Percentiles rank a stretch among this genome's conserved stretches.
Conservation (phyloP, 177 flowering plant genomes). For the Telopea speciosissima region DNA sequence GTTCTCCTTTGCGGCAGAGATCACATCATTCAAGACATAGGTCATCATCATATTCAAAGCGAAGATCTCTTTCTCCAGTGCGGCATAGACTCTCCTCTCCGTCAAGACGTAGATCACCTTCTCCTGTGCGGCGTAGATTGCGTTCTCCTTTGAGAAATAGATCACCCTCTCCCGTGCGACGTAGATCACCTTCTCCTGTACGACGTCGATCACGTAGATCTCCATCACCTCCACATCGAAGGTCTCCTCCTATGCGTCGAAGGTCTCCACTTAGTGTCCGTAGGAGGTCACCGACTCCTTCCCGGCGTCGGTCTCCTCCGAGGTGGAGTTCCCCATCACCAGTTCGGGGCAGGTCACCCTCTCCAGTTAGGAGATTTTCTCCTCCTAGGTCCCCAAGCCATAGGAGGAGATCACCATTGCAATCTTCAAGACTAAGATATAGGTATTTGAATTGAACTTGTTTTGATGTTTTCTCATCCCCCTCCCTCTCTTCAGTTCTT, state of each 20-base stretch:
- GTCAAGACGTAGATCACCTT: conserved; percentile 33
- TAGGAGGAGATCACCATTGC: conserved; percentile 39
- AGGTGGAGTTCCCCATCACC: conserved; percentile 36
- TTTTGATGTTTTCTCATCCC: background rate
- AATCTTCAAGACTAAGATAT: conserved; percentile 35
- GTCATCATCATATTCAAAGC: conserved; percentile 10
- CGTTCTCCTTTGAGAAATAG: conserved; percentile 28
- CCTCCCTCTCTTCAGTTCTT: background rate
- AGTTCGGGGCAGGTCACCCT: conserved; percentile 25
- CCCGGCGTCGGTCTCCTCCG: conserved; percentile 27
- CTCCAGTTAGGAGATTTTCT: conserved; percentile 35
- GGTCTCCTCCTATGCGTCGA: conserved; percentile 35
- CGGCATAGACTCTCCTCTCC: conserved; percentile 26
- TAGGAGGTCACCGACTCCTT: conserved; percentile 34
- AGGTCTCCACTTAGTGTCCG: conserved; percentile 23
- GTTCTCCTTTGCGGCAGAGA: conserved; percentile 27
- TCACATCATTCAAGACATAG: conserved; percentile 17
- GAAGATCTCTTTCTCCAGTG: conserved; percentile 19
- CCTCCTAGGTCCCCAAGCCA: conserved; percentile 24
- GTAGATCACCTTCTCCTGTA: conserved; percentile 31
- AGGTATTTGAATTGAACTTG: conserved; percentile 28
- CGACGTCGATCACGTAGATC: conserved; percentile 35
- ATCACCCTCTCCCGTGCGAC: conserved; percentile 36
- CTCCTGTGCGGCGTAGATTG: conserved; percentile 34
- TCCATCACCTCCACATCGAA: conserved; percentile 26